A percentile compares a stretch with the other conserved stretches of the same genome.
Conservation (phyloP, 495 filamentous ascomycete genomes). For the Aspergillus ellipticus region DNA sequence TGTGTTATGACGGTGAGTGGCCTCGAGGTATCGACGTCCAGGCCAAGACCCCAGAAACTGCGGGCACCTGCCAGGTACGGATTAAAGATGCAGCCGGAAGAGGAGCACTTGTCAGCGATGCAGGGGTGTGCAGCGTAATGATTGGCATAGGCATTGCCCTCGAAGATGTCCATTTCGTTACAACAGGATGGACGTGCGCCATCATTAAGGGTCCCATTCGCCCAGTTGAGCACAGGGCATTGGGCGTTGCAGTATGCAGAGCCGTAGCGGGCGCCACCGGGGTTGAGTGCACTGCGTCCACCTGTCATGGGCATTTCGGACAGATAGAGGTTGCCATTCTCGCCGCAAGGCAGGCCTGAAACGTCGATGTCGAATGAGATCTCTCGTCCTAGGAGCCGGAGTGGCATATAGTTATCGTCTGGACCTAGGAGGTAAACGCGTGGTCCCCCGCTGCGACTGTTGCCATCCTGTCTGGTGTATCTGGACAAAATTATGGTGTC, state of each 20-base stretch:
- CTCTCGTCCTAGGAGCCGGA: constrained; percentile 6
- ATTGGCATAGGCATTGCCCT: constrained; percentile 3
- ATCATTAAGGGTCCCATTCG: constrained; percentile 2
- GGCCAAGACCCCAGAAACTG: constrained; percentile 1
- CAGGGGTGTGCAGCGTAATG: constrained; percentile 2
- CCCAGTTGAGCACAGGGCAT: constrained; percentile 1
- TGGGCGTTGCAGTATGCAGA: constrained; percentile 5
- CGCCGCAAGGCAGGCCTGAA: constrained; percentile 5
- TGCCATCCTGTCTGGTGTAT: neutral
- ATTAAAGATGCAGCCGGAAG: constrained; percentile 3
- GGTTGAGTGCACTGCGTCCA: constrained; percentile 4
- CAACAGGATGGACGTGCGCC: neutral
- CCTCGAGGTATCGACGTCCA: constrained; percentile 4
- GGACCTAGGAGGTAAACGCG: constrained; percentile 5
- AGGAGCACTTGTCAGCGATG: neutral
- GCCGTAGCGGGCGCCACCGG: neutral
- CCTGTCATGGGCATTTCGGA: constrained; percentile 7
- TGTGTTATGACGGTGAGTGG: constrained; percentile 7
- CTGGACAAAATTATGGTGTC: constrained; percentile 1
- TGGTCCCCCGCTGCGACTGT: neutral
- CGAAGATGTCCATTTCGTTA: constrained; percentile 10
- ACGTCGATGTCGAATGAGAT: constrained; percentile 4
- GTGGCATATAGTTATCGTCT: neutral
- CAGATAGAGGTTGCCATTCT: constrained; percentile 6
- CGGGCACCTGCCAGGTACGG: neutral